A percentile compares a stretch with the other conserved stretches of the same genome.
Evolutionary conservation across 345 rosid genomes (phyloP).

Genomic region (Salix suchowensis): DNA sequence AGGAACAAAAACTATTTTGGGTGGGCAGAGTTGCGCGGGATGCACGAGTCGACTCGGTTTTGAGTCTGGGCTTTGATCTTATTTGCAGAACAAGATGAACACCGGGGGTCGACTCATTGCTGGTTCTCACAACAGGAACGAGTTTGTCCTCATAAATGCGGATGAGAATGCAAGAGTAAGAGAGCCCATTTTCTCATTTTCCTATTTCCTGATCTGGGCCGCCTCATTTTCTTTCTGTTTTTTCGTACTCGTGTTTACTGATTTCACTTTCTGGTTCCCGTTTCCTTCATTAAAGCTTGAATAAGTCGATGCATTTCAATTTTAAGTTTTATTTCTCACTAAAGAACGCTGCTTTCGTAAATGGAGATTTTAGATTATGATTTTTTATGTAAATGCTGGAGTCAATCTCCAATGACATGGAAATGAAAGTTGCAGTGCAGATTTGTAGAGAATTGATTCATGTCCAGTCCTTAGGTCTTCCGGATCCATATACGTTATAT

Average conservation of each 20-base stretch:
- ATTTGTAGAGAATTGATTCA: not conserved
- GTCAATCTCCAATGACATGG: slow-evolving; percentile 15
- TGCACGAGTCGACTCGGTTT: not conserved
- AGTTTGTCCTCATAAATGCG: slow-evolving; percentile 87
- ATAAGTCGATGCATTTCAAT: not conserved
- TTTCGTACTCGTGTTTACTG: not conserved
- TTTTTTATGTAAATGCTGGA: not conserved
- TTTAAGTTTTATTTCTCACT: not conserved
- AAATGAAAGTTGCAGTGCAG: slow-evolving; percentile 1
- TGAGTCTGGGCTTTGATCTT: not conserved
- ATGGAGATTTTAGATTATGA: not conserved
- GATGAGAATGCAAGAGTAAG: slow-evolving; percentile 81
- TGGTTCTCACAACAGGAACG: slow-evolving; percentile 93
- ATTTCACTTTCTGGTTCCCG: not conserved
- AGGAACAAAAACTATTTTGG: not conserved
- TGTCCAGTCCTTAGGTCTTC: not conserved
- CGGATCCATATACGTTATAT: not conserved
- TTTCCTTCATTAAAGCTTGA: not conserved
- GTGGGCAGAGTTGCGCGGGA: not conserved
- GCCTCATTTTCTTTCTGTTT: not conserved
- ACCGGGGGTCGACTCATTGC: slow-evolving; percentile 92
- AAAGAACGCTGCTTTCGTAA: slow-evolving; percentile 1
- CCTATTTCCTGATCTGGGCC: slow-evolving; percentile 36
- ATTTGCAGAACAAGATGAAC: slow-evolving; percentile 39
- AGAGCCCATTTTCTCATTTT: slow-evolving; percentile 6